Evolutionary conservation across 2,329 filamentous ascomycete species (phyloP).

Genomic region (Ambrosiella xylebori): DNA sequence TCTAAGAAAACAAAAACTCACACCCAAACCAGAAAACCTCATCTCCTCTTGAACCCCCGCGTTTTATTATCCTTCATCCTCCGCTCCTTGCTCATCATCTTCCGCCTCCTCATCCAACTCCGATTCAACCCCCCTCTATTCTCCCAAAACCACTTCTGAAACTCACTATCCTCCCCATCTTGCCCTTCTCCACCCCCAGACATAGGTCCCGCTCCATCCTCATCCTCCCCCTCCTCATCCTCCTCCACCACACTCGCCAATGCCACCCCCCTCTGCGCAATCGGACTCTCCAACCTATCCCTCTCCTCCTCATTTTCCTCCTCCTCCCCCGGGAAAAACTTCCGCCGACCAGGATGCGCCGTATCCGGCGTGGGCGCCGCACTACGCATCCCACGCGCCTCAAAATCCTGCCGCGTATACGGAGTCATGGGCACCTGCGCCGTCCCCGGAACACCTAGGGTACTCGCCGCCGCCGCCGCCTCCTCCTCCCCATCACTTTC

Average conservation of each 20-base stretch:
- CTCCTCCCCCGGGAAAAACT: slow-evolving; percentile 35
- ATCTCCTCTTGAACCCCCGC: slow-evolving; percentile 21
- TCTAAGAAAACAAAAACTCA: background rate
- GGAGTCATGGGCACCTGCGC: slow-evolving; percentile 55
- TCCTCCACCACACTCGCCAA: slow-evolving; percentile 14
- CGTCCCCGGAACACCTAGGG: slow-evolving; percentile 12
- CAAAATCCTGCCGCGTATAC: slow-evolving; percentile 62
- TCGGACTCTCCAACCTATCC: slow-evolving; percentile 17
- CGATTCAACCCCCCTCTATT: slow-evolving; percentile 46
- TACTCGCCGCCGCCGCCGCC: slow-evolving; percentile 15
- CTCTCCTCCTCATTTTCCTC: slow-evolving; percentile 25
- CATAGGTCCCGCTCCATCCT: background rate
- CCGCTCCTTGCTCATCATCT: slow-evolving; percentile 47
- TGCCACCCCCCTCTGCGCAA: background rate
- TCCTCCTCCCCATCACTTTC: slow-evolving; percentile 26
- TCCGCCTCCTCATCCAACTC: slow-evolving; percentile 48
- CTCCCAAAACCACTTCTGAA: slow-evolving; percentile 53
- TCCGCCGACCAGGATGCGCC: slow-evolving; percentile 52
- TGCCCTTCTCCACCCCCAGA: slow-evolving; percentile 13
- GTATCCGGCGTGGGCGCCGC: slow-evolving; percentile 93
- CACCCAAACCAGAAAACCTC: background rate
- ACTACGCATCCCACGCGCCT: slow-evolving; percentile 59
- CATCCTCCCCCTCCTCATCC: slow-evolving; percentile 16
- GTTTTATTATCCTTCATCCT: slow-evolving; percentile 47
- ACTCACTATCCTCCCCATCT: slow-evolving; percentile 26